These are phyloP conservation scores for Trichoderma sp. DNA, from an alignment of 2,329 filamentous ascomycete species.

Conservation along the genomic window DNA sequence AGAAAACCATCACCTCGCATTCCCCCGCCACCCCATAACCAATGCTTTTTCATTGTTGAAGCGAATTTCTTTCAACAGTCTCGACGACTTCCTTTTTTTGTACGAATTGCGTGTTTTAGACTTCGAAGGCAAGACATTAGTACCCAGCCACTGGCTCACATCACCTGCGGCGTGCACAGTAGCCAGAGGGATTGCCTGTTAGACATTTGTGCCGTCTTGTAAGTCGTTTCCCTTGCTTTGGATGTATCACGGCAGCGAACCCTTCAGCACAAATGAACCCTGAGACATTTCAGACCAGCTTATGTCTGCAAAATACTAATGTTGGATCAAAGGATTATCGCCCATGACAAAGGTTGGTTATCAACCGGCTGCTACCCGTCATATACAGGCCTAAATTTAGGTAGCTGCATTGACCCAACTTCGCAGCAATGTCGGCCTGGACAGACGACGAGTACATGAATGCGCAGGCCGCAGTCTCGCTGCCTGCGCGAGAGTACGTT, in stretches of 20 bases:
- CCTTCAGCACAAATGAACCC: not conserved
- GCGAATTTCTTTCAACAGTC: not conserved
- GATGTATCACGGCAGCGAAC: not conserved
- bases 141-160: not conserved
- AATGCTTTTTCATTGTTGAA: not conserved
- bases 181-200: not conserved
- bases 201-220: not conserved
- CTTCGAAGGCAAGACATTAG: not conserved
- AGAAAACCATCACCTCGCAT: not conserved
- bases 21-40: not conserved
- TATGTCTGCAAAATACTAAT: not conserved
- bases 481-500: constrained; percentile 71
- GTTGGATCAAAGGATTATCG: not conserved
- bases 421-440: constrained; percentile 54
- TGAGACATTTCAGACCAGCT: not conserved
- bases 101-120: not conserved
- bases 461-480: constrained; percentile 54
- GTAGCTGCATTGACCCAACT: not conserved
- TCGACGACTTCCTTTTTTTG: not conserved
- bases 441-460: constrained; percentile 63
- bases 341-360: not conserved
- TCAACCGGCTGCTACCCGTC: not conserved
- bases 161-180: not conserved
- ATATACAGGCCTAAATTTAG: constrained; percentile 20
- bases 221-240: constrained; percentile 4